Percentiles rank a stretch among this genome's conserved stretches.
These are phyloP conservation scores for Clarireedia hainanense DNA, from an alignment of 2,329 filamentous ascomycete species.

Conservation along the genomic window DNA sequence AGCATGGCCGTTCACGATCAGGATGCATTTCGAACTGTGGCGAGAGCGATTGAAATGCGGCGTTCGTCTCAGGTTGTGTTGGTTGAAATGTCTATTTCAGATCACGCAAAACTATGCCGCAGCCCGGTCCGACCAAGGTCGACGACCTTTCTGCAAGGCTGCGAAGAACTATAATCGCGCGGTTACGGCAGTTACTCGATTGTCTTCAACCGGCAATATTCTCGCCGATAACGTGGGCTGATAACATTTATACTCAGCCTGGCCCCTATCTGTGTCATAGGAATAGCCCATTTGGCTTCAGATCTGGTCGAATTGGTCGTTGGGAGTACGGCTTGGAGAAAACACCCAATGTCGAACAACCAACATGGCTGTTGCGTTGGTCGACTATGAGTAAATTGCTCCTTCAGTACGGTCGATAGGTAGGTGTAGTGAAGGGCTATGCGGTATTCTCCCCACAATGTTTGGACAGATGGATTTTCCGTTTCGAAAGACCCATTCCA, in stretches of 20 bases:
- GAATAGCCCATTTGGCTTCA: not conserved
- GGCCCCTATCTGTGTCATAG: not conserved
- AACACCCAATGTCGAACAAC: not conserved
- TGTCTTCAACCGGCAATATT: not conserved
- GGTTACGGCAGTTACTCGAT: not conserved
- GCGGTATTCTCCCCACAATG: not conserved
- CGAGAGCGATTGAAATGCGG: not conserved
- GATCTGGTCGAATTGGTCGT: not conserved
- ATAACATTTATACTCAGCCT: not conserved
- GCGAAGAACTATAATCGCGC: not conserved
- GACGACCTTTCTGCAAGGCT: slow-evolving; percentile 1
- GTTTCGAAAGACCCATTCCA: not conserved
- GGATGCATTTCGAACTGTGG: not conserved
- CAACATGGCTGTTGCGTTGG: not conserved
- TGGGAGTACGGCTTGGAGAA: not conserved
- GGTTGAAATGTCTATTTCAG: slow-evolving; percentile 1
- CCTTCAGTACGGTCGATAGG: not conserved
- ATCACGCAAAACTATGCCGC: not conserved
- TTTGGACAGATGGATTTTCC: not conserved
- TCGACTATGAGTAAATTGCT: not conserved
- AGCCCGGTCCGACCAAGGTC: not conserved
- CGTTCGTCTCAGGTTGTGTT: not conserved
- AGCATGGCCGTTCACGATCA: too few relatives aligned
- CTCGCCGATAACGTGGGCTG: not conserved
- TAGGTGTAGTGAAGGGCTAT: not conserved